A percentile compares a stretch with the other conserved stretches of the same genome.
Evolutionary conservation across 352 stramenopile species (phyloP).

Genomic region (Globisporangium uncinulatum): DNA sequence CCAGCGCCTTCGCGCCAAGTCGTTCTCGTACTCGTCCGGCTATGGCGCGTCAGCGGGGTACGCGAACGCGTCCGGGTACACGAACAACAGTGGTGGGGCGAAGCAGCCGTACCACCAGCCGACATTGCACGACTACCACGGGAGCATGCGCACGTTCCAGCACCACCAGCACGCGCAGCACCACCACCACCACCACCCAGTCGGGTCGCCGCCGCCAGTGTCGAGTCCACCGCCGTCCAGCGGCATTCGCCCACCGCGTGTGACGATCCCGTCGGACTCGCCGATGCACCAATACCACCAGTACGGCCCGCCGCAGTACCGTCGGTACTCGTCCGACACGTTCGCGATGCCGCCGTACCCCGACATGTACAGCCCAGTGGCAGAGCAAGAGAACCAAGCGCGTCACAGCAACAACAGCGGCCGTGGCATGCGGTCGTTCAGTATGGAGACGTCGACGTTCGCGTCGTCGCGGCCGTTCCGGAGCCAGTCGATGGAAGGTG

Average conservation of each 20-base stretch:
- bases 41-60: slow-evolving; percentile 47
- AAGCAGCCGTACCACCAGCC: slow-evolving; percentile 35
- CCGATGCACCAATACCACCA: slow-evolving; percentile 56
- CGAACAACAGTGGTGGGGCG: slow-evolving; percentile 11
- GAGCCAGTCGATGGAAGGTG: slow-evolving; percentile 72
- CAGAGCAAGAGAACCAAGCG: slow-evolving; percentile 46
- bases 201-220: slow-evolving; percentile 26
- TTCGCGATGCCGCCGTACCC: slow-evolving; percentile 57
- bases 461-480: slow-evolving; percentile 46
- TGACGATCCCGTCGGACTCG: slow-evolving; percentile 60
- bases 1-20: slow-evolving; percentile 63
- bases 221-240: slow-evolving; percentile 23
- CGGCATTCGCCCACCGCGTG: slow-evolving; percentile 52
- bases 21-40: slow-evolving; percentile 66
- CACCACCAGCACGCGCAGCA: slow-evolving; percentile 26
- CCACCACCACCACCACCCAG: slow-evolving; percentile 15
- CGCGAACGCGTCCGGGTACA: slow-evolving; percentile 4
- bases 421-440: slow-evolving; percentile 67
- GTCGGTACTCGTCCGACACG: slow-evolving; percentile 67
- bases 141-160: slow-evolving; percentile 46
- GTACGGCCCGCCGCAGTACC: slow-evolving; percentile 41
- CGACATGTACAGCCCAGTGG: slow-evolving; percentile 33
- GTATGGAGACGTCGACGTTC: slow-evolving; percentile 63
- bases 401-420: slow-evolving; percentile 30
- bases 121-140: slow-evolving; percentile 45